These are phyloP conservation scores for Diaporthe capsici DNA, from an alignment of 2,329 filamentous ascomycete species.

Conservation along the genomic window DNA sequence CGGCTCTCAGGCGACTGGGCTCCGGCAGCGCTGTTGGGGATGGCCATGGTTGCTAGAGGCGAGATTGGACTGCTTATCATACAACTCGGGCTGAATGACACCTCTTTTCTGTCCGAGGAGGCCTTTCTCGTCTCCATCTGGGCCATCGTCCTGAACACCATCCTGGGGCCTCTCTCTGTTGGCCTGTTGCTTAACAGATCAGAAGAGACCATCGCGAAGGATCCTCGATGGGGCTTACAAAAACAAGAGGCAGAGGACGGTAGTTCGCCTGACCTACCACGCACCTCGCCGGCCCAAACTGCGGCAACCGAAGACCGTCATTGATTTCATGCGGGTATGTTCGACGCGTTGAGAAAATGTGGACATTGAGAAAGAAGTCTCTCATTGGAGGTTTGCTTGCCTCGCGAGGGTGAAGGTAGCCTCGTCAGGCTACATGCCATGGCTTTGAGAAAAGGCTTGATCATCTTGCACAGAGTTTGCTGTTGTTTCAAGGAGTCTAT, in stretches of 20 bases:
- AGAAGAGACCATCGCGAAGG: slow-evolving; percentile 38
- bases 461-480: not conserved
- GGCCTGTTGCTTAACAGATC: slow-evolving; percentile 57
- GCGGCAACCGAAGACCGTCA: not conserved
- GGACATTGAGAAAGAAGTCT: not conserved
- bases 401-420: not conserved
- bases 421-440: not conserved
- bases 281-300: not conserved
- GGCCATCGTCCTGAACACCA: slow-evolving; percentile 70
- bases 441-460: not conserved
- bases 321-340: not conserved
- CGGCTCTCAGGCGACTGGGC: slow-evolving; percentile 1
- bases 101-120: slow-evolving; percentile 66
- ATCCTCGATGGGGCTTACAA: slow-evolving; percentile 42
- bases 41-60: slow-evolving; percentile 72
- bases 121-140: slow-evolving; percentile 68
- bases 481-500: not conserved
- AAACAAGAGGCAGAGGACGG: not conserved
- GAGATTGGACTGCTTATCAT: slow-evolving; percentile 73
- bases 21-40: slow-evolving; percentile 67
- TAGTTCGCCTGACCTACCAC: not conserved
- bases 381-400: not conserved
- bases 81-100: slow-evolving; percentile 47
- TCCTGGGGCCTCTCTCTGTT: slow-evolving; percentile 67
- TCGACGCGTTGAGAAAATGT: not conserved